Evolutionary conservation across 352 stramenopile species (phyloP), one percentile per base, ranked within the genome.

Genomic region (Phytophthora pistaciae): DNA sequence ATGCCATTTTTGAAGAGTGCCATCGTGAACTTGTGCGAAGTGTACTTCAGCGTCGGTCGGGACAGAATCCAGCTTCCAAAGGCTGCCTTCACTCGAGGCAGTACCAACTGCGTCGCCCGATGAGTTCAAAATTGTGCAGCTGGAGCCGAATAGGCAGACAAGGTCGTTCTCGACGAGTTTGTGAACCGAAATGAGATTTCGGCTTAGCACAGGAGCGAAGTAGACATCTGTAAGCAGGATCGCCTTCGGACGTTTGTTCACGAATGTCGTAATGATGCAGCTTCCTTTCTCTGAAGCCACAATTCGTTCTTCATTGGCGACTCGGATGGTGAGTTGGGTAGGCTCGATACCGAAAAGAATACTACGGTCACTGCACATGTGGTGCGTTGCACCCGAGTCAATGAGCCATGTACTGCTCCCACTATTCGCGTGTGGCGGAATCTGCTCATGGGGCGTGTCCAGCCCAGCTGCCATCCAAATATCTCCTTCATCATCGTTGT

Each of bases 321-420:
- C 48, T 10, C n/a, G 20, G 40, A 66, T 59, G 3, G 25, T 3
- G 9, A 66, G 33, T 14, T 13, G 4, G 2, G 54, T 16, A 5
- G 5, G 5, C 10, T 31, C 33, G 0, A 60, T 3, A 5, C 10
- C 33, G 9, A 33, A 31, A 9, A 33, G 8, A 1, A 49, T 20
- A 2, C 2, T 8, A 0, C 29, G 3, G 2, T 66, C 25, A 31
- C 59, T 16, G 36, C 59, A 58, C 29, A 66, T 36, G 48, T 66
- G 46, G 18, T 66, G 59, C 1, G 59, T 66, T 3, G 59, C 59
- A 13, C 59, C 59, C 0, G 59, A 66, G 31, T 66, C 52, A 16
- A 58, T 3, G 31, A 58, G 14, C 52, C 52, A 58, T 1, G 44
- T 18, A n/a, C 38, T 25, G 25, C 25, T 27, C 25, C 25, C 25